Base-by-base conservation (phyloP, 768 basidiomycete genomes). In the Steccherinum ochraceum region DNA sequence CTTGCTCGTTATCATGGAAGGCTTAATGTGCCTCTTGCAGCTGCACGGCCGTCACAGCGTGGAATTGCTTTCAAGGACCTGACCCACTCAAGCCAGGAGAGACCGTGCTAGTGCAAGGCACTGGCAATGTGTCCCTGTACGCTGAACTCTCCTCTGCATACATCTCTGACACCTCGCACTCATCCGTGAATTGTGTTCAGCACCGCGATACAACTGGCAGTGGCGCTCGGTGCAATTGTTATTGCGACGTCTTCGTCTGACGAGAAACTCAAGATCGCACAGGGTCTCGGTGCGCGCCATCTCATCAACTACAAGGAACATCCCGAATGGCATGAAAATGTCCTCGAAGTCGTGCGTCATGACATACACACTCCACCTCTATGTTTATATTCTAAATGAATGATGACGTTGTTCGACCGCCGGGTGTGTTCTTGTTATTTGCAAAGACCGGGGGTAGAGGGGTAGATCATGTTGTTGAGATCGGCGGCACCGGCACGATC, bases 241-340 rank as follows among this genome's bases (percentile, higher is more conserved):
- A 83, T 88, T 56, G 72, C 74, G 23, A 86, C 84, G 0, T 85
- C 83, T 0, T 84, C 82, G 0, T 81, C 80, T 0, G 81, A 85
- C 56, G 72, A 74, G 44, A 88, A 87, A 57, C 69, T 84, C 13
- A 69, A 75, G 52, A 54, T 75, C 24, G 81, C 73, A 7, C 64
- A 69, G 42, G 72, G 71, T 41, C 72, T 83, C 18, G 81, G 84
- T 19, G 75, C 71, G 12, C 70, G 73, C 12, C 68, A 81, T 49
- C 56, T 77, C 18, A 81, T 86, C 67, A 84, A 86, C 67, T 86
- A 86, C 62, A 78, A 71, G 51, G 76, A 65, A 53, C 70, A 67
- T 1, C 75, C 77, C 2, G 62, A 81, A 40, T 86, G 84, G 84
- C 78, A 82, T 39, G 61, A 76, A 27, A 73, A 81, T 55, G 77